These are phyloP conservation scores for Kluyveromyces sp. DNA, from an alignment of 1,139 yeast genomes.

Conservation along the genomic window DNA sequence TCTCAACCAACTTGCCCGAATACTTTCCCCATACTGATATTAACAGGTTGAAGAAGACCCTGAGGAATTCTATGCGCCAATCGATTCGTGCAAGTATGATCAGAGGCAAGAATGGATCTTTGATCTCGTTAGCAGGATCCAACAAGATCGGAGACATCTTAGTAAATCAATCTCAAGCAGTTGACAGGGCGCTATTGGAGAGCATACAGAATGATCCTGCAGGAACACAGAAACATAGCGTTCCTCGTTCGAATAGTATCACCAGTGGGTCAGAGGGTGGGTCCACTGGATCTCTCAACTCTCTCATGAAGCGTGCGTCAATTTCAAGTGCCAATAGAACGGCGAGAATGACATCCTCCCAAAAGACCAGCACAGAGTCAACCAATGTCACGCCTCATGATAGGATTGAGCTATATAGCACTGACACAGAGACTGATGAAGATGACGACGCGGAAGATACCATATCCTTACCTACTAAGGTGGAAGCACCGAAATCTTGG, in stretches of 20 bases:
- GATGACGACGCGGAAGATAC: slow-evolving; percentile 38
- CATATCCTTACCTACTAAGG: slow-evolving; percentile 31
- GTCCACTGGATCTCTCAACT: slow-evolving; percentile 1
- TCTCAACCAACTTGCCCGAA: slow-evolving; percentile 82
- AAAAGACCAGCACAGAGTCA: slow-evolving; percentile 11
- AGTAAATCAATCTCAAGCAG: slow-evolving; percentile 50
- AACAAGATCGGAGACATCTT: slow-evolving; percentile 57
- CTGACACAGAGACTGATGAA: slow-evolving; percentile 36
- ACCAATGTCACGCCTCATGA: slow-evolving; percentile 34
- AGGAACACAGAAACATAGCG: not conserved
- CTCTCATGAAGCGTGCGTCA: slow-evolving; percentile 21
- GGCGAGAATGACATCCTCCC: not conserved
- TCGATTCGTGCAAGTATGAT: slow-evolving; percentile 49
- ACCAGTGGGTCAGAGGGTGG: not conserved
- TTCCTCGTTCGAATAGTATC: not conserved
- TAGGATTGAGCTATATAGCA: slow-evolving; percentile 39
- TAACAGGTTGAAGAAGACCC: slow-evolving; percentile 67
- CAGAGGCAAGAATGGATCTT: slow-evolving; percentile 12
- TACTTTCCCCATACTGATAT: slow-evolving; percentile 84
- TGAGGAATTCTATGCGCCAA: slow-evolving; percentile 74
- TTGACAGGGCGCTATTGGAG: slow-evolving; percentile 47
- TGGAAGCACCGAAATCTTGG: slow-evolving; percentile 63
- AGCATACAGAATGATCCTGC: slow-evolving; percentile 13
- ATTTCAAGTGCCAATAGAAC: not conserved
- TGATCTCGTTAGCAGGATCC: slow-evolving; percentile 32